Percentiles rank a stretch among this genome's conserved stretches.
phyloP scores from a whole-genome alignment of 2,329 filamentous ascomycete genomes.

The Colletotrichum karsti region DNA sequence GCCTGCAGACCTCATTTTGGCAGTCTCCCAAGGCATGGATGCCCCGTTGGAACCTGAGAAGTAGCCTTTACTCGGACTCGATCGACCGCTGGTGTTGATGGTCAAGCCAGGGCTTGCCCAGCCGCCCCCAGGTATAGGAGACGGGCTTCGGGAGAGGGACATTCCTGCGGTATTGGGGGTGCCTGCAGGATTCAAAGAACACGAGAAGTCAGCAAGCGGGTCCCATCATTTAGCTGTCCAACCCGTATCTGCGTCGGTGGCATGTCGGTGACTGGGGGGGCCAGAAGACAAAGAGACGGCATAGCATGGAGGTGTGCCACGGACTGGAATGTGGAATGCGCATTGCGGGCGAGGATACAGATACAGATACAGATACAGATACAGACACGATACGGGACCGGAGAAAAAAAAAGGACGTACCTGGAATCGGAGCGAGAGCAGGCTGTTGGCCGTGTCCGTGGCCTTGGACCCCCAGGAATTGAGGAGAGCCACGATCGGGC shows the following conservation, averaged over 20 bases:
- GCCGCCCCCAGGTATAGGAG: constrained; percentile 82
- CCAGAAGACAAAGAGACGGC: constrained; percentile 5
- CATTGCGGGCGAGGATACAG: constrained; percentile 11
- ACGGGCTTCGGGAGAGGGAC: constrained; percentile 89
- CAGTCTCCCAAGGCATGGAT: constrained; percentile 81
- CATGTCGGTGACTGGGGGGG: constrained; percentile 9
- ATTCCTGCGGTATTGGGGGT: constrained; percentile 69
- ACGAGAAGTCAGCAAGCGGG: constrained; percentile 31
- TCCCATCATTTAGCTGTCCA: constrained; percentile 13
- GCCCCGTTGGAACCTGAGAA: constrained; percentile 61
- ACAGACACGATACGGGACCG: constrained; percentile 4
- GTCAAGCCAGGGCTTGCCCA: constrained; percentile 87
- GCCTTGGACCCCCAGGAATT: constrained; percentile 48
- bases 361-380: background rate
- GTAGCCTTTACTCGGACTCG: constrained; percentile 69
- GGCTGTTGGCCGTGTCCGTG: constrained; percentile 49
- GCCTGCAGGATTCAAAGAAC: constrained; percentile 45
- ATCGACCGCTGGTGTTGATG: constrained; percentile 73
- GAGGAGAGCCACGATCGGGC: constrained; percentile 40
- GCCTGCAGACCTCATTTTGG: constrained; percentile 79
- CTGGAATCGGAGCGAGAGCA: constrained; percentile 63
- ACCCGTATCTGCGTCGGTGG: constrained; percentile 16
- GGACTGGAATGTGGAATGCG: constrained; percentile 1
- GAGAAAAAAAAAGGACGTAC: constrained; percentile 48
- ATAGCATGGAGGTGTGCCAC: background rate